phyloP scores from a whole-genome alignment of 257 asterid species.

The Solanum paucissectum region DNA sequence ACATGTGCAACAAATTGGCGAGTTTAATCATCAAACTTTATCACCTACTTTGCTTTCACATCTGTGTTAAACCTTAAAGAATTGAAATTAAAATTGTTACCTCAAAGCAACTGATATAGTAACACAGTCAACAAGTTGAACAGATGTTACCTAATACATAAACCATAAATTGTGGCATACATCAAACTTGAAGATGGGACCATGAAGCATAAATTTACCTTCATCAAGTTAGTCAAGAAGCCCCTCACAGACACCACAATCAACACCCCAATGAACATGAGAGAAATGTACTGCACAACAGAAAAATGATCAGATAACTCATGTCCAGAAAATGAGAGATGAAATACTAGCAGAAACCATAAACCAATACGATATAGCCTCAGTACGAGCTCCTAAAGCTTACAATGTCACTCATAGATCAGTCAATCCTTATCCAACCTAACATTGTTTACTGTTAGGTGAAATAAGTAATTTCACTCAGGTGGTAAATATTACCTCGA shows the following conservation, averaged over 20 bases:
- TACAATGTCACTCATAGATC: neutral
- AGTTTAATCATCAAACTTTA: neutral
- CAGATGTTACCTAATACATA: neutral
- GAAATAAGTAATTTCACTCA: neutral
- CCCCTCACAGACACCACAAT: conserved; percentile 88
- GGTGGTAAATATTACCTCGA: neutral
- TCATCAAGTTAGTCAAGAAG: conserved; percentile 81
- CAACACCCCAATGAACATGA: conserved; percentile 87
- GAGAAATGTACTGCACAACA: conserved; percentile 73
- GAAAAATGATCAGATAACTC: neutral
- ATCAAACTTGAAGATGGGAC: neutral
- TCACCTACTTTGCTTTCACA: neutral
- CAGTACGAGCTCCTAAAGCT: neutral
- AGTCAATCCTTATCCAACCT: neutral
- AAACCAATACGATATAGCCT: neutral
- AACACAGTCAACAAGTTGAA: neutral
- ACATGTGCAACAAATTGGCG: neutral
- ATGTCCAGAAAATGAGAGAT: neutral
- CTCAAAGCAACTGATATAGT: neutral
- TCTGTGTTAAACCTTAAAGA: neutral
- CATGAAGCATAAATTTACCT: conserved; percentile 33
- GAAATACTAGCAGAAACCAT: neutral
- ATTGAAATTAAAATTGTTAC: neutral
- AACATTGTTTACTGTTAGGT: neutral
- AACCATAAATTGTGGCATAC: neutral